Base-by-base conservation (phyloP, 2,329 filamentous ascomycete species). In the Nectriaceae sp. region DNA sequence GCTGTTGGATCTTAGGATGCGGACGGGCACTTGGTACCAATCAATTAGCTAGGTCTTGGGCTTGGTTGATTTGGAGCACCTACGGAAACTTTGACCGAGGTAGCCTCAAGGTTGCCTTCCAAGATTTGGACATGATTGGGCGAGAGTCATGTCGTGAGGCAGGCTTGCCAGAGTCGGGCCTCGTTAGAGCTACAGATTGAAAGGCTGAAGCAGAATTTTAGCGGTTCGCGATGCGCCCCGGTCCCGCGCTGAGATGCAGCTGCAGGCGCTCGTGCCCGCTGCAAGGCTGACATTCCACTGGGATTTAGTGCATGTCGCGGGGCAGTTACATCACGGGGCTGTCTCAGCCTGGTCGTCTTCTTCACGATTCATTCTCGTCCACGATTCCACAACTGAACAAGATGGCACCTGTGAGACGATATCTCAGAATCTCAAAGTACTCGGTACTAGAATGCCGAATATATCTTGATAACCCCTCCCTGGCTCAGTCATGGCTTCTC, bases 381-480 rank as follows among this genome's bases (percentile, higher is more conserved):
- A 33, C 40, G 18, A 13, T 18, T 15, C 33, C 26, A 37, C 36
- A 40, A 13, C 22, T 40, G 46, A 49, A 38, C 31, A 40, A 36
- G 56, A 20, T 97, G 92, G 88, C 91, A 11, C 92, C 92, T 11
- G 83, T 96, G 40, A 85, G 92, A 50, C 84, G 92, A 61, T 97
- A 97, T 67, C 79, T 97, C 46, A 84, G 93, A 44, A 96, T 97
- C 60, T 93, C 89, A 46, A 92, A 93, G 66, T 89, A 90, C 69
- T 96, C 93, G 4, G 91, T 97, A 24, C 80, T 99, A n/a, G 94
- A 99, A 78, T 91, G 90, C 56, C 91, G 92, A 56, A 94, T 99
- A 59, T 97, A 97, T 70, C 84, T 97, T 40, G 93, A 97, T 56
- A 92, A 93, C 61, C 94, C 94, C 1, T 83, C 87, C 11, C 83